phyloP scores from a whole-genome alignment of 495 filamentous ascomycete genomes.

The Ramalina intermedia region DNA sequence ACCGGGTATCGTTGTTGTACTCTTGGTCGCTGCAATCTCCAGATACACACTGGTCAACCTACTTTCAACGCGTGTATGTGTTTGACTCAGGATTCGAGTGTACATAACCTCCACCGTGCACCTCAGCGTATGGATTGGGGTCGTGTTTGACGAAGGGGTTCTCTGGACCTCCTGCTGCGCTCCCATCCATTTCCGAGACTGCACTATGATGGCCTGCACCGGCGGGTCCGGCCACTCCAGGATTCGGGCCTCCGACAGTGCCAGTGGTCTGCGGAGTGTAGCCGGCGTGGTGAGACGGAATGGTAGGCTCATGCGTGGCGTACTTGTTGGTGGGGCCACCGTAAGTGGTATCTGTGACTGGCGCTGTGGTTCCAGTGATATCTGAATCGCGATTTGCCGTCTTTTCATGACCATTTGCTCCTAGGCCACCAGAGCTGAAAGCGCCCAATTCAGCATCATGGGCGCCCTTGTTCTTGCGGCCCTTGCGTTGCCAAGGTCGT shows the following conservation, averaged over 20 bases:
- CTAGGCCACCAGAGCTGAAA: neutral
- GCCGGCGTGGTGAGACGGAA: neutral
- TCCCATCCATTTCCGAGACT: slow-evolving; percentile 2
- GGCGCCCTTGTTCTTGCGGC: slow-evolving; percentile 1
- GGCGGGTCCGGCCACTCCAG: neutral
- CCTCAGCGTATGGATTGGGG: slow-evolving; percentile 3
- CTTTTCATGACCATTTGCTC: slow-evolving; percentile 9
- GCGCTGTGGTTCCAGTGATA: slow-evolving; percentile 13
- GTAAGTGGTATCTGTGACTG: slow-evolving; percentile 6
- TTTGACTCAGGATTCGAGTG: neutral
- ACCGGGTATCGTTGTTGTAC: too few species aligned
- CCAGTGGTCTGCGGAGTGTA: slow-evolving; percentile 7
- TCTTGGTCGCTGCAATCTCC: too few species aligned
- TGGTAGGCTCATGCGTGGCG: neutral
- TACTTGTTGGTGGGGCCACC: slow-evolving; percentile 13
- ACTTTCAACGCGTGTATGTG: too few species aligned
- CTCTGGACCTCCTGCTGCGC: neutral
- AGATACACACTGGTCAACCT: too few species aligned
- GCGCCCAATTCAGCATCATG: slow-evolving; percentile 10
- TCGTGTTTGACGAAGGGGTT: neutral
- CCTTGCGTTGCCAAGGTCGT: slow-evolving; percentile 14
- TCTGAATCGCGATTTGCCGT: slow-evolving; percentile 9
- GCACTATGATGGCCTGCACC: neutral
- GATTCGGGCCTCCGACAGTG: neutral
- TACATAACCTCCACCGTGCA: slow-evolving; percentile 6